Percentiles rank a stretch among this genome's conserved stretches.
Conservation (phyloP, 2,329 filamentous ascomycete species). For the Colletotrichum sp. region DNA sequence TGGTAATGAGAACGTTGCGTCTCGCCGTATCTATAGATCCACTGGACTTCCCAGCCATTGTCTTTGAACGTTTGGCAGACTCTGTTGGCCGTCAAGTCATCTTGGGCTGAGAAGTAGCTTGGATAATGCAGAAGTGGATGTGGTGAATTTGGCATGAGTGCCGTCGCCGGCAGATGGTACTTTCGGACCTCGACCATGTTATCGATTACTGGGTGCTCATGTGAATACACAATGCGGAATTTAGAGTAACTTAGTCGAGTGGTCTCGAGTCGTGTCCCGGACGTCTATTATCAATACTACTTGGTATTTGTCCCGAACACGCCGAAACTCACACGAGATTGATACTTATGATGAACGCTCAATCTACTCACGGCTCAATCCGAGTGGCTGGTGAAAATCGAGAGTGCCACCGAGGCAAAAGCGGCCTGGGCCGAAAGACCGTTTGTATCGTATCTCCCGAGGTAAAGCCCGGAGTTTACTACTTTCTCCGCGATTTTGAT, state of each 20-base stretch:
- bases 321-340: background rate
- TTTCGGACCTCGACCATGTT: background rate
- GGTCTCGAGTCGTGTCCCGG: too few species aligned
- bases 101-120: background rate
- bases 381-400: too few species aligned
- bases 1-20: background rate
- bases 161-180: background rate
- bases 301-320: background rate
- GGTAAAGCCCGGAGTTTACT: too few species aligned
- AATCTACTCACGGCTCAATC: too few species aligned
- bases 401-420: too few species aligned
- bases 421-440: too few species aligned
- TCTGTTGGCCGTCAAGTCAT: background rate
- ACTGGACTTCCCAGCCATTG: background rate
- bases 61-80: background rate
- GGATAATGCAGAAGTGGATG: background rate
- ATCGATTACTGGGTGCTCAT: accelerated
- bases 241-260: background rate
- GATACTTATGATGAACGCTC: background rate
- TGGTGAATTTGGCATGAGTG: background rate
- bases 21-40: background rate
- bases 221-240: accelerated
- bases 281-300: too few species aligned
- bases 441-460: too few species aligned
- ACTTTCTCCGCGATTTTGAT: too few species aligned